phyloP scores from a whole-genome alignment of 1,284 basidiomycete genomes.

The Melampsora americana region DNA sequence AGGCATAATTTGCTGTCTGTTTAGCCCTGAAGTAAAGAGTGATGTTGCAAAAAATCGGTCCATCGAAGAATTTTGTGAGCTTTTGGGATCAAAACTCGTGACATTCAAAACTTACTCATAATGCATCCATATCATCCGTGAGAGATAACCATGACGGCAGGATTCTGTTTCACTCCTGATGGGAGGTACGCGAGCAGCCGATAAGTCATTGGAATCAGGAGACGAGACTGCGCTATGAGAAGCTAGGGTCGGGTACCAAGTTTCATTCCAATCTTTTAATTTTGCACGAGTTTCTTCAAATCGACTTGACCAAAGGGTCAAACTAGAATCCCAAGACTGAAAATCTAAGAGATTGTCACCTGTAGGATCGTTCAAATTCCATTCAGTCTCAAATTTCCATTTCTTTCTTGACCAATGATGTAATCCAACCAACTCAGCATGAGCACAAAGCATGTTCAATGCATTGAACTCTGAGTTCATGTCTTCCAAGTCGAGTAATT shows the following conservation, averaged over 20 bases:
- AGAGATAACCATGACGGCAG: neutral
- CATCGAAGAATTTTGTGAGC: neutral
- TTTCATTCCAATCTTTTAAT: conserved; percentile 3
- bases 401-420: conserved; percentile 3
- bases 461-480: neutral
- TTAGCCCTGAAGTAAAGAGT: neutral
- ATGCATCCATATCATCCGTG: conserved; percentile 8
- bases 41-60: too few species aligned
- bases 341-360: neutral
- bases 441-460: neutral
- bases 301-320: conserved; percentile 2
- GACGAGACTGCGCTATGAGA: neutral
- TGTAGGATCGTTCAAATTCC: neutral
- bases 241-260: conserved; percentile 6
- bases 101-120: conserved; percentile 1
- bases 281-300: neutral
- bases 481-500: neutral
- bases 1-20: conserved; percentile 12
- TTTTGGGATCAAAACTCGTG: neutral
- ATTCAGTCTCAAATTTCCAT: conserved; percentile 3
- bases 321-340: neutral
- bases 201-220: neutral
- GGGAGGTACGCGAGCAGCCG: neutral
- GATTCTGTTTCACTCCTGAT: neutral
- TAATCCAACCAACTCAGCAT: neutral